These are phyloP conservation scores for Chrysanthemum lavandulifolium DNA, from an alignment of 129 eudicot species.

Conservation along the genomic window DNA sequence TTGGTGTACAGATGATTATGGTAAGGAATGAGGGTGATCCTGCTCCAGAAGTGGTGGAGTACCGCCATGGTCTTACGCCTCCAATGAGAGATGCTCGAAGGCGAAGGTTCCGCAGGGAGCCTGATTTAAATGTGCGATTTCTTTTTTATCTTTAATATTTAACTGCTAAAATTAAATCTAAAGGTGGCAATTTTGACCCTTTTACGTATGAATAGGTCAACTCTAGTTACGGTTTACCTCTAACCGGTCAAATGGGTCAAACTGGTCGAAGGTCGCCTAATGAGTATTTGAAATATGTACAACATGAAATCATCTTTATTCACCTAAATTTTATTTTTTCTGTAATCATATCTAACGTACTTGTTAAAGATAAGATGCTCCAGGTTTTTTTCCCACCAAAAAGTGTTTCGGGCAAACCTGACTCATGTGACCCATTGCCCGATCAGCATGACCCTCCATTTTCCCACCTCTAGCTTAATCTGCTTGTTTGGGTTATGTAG, in stretches of 20 bases:
- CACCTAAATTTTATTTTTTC: too few relatives aligned
- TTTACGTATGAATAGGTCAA: too few relatives aligned
- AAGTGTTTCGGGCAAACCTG: background rate
- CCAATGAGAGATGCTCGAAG: slow-evolving; percentile 98
- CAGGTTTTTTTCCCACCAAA: background rate
- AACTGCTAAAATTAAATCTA: background rate
- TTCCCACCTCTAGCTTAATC: background rate
- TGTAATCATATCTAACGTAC: background rate
- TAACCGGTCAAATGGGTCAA: background rate
- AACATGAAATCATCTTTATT: background rate
- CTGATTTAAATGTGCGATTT: slow-evolving; percentile 67
- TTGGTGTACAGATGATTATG: slow-evolving; percentile 70
- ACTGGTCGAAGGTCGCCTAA: background rate
- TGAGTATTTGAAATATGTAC: background rate
- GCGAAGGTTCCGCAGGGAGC: slow-evolving; percentile 91
- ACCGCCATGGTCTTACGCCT: slow-evolving; percentile 93
- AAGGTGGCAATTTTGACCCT: background rate
- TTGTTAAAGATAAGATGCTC: background rate
- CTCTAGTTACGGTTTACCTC: background rate
- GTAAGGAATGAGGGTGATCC: slow-evolving; percentile 72
- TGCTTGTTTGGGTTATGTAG: background rate
- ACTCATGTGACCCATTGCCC: background rate
- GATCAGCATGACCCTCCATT: background rate
- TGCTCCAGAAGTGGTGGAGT: slow-evolving; percentile 79
- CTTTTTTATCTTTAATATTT: background rate